Conservation (phyloP, 2,329 filamentous ascomycete species). For the Remersonia thermophila region DNA sequence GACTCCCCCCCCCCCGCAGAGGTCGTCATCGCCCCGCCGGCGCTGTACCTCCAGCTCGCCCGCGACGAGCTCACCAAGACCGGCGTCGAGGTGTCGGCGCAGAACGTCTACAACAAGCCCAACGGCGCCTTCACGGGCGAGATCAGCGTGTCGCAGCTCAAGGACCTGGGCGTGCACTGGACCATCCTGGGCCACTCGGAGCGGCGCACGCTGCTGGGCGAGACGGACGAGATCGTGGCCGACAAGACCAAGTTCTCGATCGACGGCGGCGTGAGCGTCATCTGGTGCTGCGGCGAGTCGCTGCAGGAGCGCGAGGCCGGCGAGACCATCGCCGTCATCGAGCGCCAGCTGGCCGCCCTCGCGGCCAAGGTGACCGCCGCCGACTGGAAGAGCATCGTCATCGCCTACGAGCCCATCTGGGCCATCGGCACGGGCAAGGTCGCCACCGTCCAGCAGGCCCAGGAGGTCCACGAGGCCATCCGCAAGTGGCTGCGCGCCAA, state of each 20-base stretch:
- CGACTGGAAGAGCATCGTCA: slow-evolving; percentile 88
- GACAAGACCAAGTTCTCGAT: slow-evolving; percentile 90
- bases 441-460: slow-evolving; percentile 76
- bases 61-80: slow-evolving; percentile 59
- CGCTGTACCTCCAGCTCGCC: slow-evolving; percentile 80
- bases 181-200: slow-evolving; percentile 89
- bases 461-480: slow-evolving; percentile 88
- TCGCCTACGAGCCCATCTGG: slow-evolving; percentile 99
- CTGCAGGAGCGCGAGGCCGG: slow-evolving; percentile 80
- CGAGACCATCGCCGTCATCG: slow-evolving; percentile 79
- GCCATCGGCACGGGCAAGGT: slow-evolving; percentile 89
- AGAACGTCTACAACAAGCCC: slow-evolving; percentile 96
- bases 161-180: slow-evolving; percentile 82
- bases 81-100: slow-evolving; percentile 75
- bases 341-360: slow-evolving; percentile 68
- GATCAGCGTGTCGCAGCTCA: slow-evolving; percentile 83
- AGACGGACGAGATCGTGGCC: slow-evolving; percentile 75
- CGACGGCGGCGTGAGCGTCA: slow-evolving; percentile 76
- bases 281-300: slow-evolving; percentile 95
- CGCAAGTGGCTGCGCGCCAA: slow-evolving; percentile 75
- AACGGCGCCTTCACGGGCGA: slow-evolving; percentile 96
- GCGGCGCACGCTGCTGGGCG: slow-evolving; percentile 78
- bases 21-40: slow-evolving; percentile 85
- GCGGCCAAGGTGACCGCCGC: slow-evolving; percentile 46
- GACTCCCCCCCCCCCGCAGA: slow-evolving; percentile 39